Evolutionary conservation across 345 rosid species (phyloP), one percentile per base, ranked within the genome.

Genomic region (Populus tremula): DNA sequence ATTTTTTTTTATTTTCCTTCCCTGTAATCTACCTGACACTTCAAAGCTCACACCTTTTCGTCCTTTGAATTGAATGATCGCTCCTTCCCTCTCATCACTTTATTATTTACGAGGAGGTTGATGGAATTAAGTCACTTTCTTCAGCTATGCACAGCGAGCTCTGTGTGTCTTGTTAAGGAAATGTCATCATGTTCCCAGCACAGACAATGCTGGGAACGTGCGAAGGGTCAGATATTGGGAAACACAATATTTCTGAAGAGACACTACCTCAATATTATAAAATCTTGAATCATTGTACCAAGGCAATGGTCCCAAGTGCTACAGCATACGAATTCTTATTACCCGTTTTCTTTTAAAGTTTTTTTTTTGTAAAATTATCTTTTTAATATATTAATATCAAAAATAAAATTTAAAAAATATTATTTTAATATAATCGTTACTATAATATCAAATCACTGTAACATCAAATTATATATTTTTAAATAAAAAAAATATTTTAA

Each of bases 191-290:
- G 84, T 2, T 43, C 14, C 47, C 47, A 0, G 66, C 78, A 72
- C 66, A 74, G 81, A 77, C 86, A 70, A n/a, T 75, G 84, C 78
- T 76, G 82, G 86, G 75, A 80, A 84, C 75, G 70, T 71, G 84
- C 86, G 76, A 75, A 47, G 47, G 70, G 62, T 76, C 77, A 70
- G 76, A 49, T 66, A 36, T 80, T 59, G 63, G 63, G 47, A 43
- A 43, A 13, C 47, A 43, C 47, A 0, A 43, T 43, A 2, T 43
- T 43, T 43, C 47, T 43, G 14, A 43, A 43, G 47, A 43, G 47
- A 2, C 13, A 41, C 13, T 41, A 41, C 45, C 45, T 2, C 4
- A 10, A 9, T 23, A 10, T n/a, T 23, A 10, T n/a, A 23, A n/a
- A 5, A 10, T 23, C 9, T 9, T 59, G 63, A 23, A 59, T n/a